Conservation (phyloP, 805 yeast species). For the Lipomyces chichibuensis region DNA sequence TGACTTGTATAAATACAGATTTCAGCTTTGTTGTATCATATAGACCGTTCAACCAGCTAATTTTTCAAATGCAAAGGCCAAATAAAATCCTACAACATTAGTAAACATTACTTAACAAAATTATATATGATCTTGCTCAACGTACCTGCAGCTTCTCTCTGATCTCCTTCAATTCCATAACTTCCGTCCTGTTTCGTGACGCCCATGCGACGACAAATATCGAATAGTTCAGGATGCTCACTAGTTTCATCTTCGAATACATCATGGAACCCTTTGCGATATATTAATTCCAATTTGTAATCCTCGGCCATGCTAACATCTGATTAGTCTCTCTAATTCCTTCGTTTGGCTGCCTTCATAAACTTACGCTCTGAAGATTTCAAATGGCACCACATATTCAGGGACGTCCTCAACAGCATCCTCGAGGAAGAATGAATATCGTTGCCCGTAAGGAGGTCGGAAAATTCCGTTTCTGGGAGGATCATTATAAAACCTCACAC, state of each 20-base stretch:
- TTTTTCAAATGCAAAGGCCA: constrained; percentile 36
- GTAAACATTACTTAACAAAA: background rate
- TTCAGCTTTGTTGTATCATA: too few species aligned
- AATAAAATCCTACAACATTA: constrained; percentile 40
- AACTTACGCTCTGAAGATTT: constrained; percentile 61
- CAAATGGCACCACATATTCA: constrained; percentile 95
- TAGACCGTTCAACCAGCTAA: constrained; percentile 20
- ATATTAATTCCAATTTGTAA: constrained; percentile 70
- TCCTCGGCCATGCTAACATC: constrained; percentile 65
- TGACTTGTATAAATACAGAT: background rate
- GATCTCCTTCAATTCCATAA: constrained; percentile 85
- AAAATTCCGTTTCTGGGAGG: constrained; percentile 79
- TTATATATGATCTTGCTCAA: constrained; percentile 78
- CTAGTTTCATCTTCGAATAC: constrained; percentile 80
- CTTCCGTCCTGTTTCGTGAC: constrained; percentile 77
- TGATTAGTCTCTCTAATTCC: background rate
- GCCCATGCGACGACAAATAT: constrained; percentile 42
- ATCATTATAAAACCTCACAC: constrained; percentile 74
- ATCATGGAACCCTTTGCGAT: constrained; percentile 76
- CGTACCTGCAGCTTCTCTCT: constrained; percentile 83
- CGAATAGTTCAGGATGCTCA: constrained; percentile 47
- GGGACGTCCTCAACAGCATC: constrained; percentile 98
- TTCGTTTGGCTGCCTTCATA: background rate
- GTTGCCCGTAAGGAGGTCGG: constrained; percentile 77
- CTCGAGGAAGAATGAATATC: constrained; percentile 75